These are phyloP conservation scores for Crithidia expoeki DNA, from an alignment of 208 protist genomes.

Conservation along the genomic window DNA sequence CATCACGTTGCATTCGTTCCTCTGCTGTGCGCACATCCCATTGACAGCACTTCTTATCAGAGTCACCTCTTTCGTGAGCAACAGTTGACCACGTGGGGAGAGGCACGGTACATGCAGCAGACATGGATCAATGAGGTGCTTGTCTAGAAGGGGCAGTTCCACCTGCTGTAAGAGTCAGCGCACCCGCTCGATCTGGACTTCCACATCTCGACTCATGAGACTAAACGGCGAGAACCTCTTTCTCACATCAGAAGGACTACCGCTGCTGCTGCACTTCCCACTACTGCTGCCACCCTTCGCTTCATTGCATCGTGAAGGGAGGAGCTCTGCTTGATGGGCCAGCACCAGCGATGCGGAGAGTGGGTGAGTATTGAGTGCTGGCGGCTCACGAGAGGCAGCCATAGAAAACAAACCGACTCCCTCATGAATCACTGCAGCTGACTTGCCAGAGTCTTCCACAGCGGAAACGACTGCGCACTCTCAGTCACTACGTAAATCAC, in stretches of 20 bases:
- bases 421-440: background rate
- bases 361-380: background rate
- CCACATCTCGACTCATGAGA: background rate
- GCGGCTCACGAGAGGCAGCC: background rate
- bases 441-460: too few species aligned
- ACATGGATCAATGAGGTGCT: slow-evolving; percentile 4
- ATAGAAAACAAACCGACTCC: background rate
- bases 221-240: background rate
- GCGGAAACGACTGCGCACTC: too few species aligned
- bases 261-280: background rate
- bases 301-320: background rate
- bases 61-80: background rate
- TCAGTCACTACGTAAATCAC: too few species aligned
- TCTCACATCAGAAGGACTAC: background rate
- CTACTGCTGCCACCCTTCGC: background rate
- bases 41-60: background rate
- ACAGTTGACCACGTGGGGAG: background rate
- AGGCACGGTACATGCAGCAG: background rate
- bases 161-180: slow-evolving; percentile 15
- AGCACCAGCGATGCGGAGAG: background rate
- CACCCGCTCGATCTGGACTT: background rate
- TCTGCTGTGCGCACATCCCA: too few species aligned
- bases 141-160: slow-evolving; percentile 26
- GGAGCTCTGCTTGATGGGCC: background rate
- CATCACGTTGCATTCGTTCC: too few species aligned